Conservation (phyloP, 1,284 basidiomycete genomes). For the Marasmius tenuissimus region DNA sequence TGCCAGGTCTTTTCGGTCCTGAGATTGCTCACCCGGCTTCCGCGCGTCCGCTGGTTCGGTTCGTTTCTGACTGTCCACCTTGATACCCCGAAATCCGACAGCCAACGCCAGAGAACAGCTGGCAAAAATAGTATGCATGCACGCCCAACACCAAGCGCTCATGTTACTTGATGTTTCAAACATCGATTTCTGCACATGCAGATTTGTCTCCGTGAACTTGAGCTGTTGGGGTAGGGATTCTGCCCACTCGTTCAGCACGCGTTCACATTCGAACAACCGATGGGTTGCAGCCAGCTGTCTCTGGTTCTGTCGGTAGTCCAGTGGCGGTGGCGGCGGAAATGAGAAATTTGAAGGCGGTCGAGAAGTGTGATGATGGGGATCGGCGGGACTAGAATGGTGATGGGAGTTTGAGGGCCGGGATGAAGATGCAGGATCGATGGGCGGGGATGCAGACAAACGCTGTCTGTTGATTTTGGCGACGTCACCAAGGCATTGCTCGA, state of each 20-base stretch:
- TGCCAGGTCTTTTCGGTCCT: constrained; percentile 30
- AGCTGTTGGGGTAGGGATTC: constrained; percentile 64
- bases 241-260: constrained; percentile 56
- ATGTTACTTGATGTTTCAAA: constrained; percentile 75
- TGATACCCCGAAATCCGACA: constrained; percentile 43
- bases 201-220: constrained; percentile 63
- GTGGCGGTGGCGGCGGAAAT: neutral
- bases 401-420: neutral
- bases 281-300: neutral
- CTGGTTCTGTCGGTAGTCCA: neutral
- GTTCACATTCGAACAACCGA: neutral
- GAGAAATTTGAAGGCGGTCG: neutral
- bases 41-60: neutral
- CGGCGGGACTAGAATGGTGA: neutral
- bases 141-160: constrained; percentile 76
- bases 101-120: constrained; percentile 64
- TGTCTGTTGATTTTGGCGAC: neutral
- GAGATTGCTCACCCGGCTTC: constrained; percentile 14
- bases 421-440: neutral
- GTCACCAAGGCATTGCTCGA: neutral
- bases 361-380: neutral
- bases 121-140: constrained; percentile 69
- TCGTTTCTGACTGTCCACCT: neutral
- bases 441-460: neutral
- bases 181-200: constrained; percentile 69